A percentile compares a stretch with the other conserved stretches of the same genome.
Conservation (phyloP, 2,329 filamentous ascomycete species). For the Fusarium globosum region DNA sequence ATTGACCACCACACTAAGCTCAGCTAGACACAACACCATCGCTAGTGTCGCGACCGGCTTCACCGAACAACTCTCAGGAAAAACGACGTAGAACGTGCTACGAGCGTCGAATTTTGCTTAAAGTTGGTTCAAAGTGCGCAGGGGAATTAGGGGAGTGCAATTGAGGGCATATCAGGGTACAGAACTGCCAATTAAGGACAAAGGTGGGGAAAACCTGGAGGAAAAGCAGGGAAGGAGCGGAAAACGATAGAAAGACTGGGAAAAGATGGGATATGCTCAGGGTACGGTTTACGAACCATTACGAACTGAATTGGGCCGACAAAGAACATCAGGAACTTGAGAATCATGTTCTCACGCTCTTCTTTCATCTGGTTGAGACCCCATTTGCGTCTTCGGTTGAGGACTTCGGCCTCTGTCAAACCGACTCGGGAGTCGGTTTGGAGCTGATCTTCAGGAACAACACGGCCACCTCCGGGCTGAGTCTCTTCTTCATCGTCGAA, state of each 20-base stretch:
- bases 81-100: neutral
- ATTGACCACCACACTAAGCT: neutral
- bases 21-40: neutral
- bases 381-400: conserved; percentile 73
- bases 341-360: conserved; percentile 84
- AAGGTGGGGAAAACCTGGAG: neutral
- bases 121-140: neutral
- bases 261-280: neutral
- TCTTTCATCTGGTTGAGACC: conserved; percentile 92
- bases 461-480: conserved; percentile 65
- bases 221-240: neutral
- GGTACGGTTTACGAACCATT: conserved; percentile 70
- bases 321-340: conserved; percentile 88
- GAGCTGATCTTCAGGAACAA: conserved; percentile 79
- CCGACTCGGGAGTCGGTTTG: conserved; percentile 79
- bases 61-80: neutral
- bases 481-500: conserved; percentile 67
- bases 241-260: neutral
- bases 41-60: neutral
- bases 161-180: neutral
- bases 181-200: no score
- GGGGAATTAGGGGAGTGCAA: neutral
- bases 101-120: no score
- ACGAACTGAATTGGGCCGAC: conserved; percentile 92
- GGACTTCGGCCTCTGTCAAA: conserved; percentile 78